Conservation (phyloP, 2,329 filamentous ascomycete genomes). For the Fusarium vanettenii region DNA sequence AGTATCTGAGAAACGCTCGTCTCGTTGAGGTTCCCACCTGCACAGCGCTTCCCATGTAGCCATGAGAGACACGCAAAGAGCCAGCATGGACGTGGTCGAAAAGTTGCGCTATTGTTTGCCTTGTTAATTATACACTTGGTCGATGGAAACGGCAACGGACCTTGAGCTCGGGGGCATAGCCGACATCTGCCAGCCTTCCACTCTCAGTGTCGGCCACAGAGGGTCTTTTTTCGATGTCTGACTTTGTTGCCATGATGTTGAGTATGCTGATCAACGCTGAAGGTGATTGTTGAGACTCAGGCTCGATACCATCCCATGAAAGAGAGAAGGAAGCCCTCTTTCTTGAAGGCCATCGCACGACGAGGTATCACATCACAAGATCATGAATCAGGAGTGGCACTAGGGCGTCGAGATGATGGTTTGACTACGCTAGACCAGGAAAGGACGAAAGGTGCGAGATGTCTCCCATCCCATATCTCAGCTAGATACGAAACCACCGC, state of each 20-base stretch:
- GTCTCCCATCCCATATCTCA: background rate
- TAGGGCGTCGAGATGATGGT: background rate
- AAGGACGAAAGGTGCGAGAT: conserved; percentile 13
- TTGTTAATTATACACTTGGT: too few species aligned
- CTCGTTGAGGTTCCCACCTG: background rate
- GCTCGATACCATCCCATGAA: too few species aligned
- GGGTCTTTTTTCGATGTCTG: background rate
- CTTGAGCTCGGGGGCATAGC: background rate
- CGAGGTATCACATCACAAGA: background rate
- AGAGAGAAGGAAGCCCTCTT: background rate
- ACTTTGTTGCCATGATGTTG: background rate
- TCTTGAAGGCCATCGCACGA: background rate
- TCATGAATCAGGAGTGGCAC: background rate
- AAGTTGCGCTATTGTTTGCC: conserved; percentile 34
- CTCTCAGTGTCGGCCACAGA: background rate
- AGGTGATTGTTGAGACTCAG: background rate
- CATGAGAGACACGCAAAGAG: conserved; percentile 23
- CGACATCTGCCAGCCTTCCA: background rate
- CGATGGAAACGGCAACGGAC: too few species aligned
- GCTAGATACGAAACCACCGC: background rate
- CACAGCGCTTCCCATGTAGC: conserved; percentile 36
- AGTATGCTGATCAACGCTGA: background rate
- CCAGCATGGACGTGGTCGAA: conserved; percentile 23
- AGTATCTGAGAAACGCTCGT: too few species aligned
- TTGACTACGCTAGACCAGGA: background rate